These are phyloP conservation scores for Leishmania major DNA, from an alignment of 208 protist species.

Conservation along the genomic window DNA sequence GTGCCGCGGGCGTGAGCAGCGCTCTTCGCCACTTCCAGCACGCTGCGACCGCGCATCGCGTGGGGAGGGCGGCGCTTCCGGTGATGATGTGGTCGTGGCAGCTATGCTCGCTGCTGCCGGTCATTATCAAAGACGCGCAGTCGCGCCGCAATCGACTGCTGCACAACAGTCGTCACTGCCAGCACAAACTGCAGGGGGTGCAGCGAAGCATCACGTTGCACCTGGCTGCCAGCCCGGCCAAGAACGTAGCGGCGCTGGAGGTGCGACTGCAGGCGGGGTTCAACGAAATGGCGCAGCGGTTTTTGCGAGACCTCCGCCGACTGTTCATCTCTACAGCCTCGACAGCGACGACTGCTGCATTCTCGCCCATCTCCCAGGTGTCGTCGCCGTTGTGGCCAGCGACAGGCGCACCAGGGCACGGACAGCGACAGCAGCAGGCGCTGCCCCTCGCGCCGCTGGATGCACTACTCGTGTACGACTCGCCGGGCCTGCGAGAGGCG, in stretches of 20 bases:
- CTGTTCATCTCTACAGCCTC: conserved; percentile 28
- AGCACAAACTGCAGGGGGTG: conserved; percentile 14
- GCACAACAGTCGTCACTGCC: conserved; percentile 11
- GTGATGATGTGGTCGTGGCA: conserved; percentile 70
- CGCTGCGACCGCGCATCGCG: conserved; percentile 30
- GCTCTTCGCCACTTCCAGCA: conserved; percentile 51
- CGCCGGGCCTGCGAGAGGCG: conserved; percentile 27
- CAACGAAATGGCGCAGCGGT: conserved; percentile 28
- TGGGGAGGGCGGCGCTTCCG: conserved; percentile 41
- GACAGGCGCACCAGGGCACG: not conserved
- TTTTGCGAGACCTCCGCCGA: conserved; percentile 48
- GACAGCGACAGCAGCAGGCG: not conserved
- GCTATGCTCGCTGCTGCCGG: conserved; percentile 41
- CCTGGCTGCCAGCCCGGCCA: conserved; percentile 18
- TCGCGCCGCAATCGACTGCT: conserved; percentile 15
- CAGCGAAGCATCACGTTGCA: conserved; percentile 32
- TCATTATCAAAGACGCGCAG: conserved; percentile 10
- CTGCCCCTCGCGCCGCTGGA: conserved; percentile 8
- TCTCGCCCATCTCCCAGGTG: not conserved
- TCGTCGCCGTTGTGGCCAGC: not conserved
- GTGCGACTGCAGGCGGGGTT: conserved; percentile 40
- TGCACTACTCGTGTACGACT: conserved; percentile 32
- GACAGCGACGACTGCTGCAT: not conserved
- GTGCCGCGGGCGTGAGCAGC: conserved; percentile 38
- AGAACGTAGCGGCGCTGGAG: conserved; percentile 23